Percentiles rank a stretch among this genome's conserved stretches.
phyloP scores from a whole-genome alignment of 163 green algal species.

The Coccomyxa subellipsoidea region DNA sequence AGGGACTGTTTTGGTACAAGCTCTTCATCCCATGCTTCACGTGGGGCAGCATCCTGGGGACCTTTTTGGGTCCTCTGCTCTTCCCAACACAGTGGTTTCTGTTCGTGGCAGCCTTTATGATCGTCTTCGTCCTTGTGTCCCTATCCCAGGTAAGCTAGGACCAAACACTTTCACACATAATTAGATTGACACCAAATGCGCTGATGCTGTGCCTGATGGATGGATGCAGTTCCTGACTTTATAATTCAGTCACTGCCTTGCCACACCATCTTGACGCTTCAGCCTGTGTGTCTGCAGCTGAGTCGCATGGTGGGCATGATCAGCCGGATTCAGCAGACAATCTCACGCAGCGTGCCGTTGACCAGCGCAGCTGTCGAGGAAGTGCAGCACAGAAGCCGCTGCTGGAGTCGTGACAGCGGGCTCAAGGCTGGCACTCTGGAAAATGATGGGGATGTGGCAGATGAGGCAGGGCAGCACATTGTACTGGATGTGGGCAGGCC shows the following conservation, averaged over 20 bases:
- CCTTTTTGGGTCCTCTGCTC: slow-evolving; percentile 14
- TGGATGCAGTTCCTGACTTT: no score
- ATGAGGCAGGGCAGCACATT: not conserved
- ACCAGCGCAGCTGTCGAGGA: not conserved
- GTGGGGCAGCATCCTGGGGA: slow-evolving; percentile 2
- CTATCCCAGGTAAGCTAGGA: not conserved
- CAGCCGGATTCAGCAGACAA: not conserved
- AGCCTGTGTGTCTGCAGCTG: not conserved
- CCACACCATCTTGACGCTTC: not conserved
- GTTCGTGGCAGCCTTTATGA: slow-evolving; percentile 22
- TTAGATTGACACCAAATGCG: no score
- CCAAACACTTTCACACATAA: no score
- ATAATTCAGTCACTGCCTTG: not conserved
- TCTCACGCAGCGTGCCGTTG: not conserved
- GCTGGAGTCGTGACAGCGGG: not conserved
- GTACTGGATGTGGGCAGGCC: not conserved
- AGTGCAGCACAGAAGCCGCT: not conserved
- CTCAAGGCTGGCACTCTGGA: not conserved
- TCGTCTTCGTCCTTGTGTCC: slow-evolving; percentile 13
- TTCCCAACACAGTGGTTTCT: slow-evolving; percentile 8
- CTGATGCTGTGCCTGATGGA: no score
- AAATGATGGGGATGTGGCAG: not conserved
- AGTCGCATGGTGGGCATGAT: not conserved
- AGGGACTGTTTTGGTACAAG: slow-evolving; percentile 3
- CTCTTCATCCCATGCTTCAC: slow-evolving; percentile 10